Evolutionary conservation across 2,329 filamentous ascomycete species (phyloP), one percentile per base, ranked within the genome.

Genomic region (Drechslerella coelobrocha): DNA sequence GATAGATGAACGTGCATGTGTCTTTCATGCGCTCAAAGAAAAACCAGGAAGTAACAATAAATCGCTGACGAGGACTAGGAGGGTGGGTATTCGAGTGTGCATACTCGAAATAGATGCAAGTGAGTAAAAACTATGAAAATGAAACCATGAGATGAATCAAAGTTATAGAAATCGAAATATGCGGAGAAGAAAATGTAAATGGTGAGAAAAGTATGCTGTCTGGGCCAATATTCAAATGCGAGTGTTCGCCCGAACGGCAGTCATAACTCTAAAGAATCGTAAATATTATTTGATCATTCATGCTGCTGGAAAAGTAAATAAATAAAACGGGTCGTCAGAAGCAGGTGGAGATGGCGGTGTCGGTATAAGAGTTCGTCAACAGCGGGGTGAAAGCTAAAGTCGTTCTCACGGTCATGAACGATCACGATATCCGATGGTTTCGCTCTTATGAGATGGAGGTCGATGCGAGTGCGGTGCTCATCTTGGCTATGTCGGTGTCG

Each of bases 391-490:
- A 14, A 39, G 3, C 34, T 4, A 39, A 14, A n/a, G 34, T 39
- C 34, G 34, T 14, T 6, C 34, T 39, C 12, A n/a, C 2, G 17
- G 17, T 39, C 21, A 21, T 21, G n/a, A 24, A 26, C 17, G 6
- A 27, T 9, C 23, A 43, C 12, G 21, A n/a, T 34, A 6, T 43
- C 3, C 37, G 26, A 9, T 19, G n/a, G 26, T 24, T 34, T 14
- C 34, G 43, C n/a, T 41, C 7, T 56, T 24, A 69, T 34, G 65
- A 61, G n/a, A 69, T 69, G 8, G 27, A 53, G 17, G 65, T 26
- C n/a, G 65, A 51, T 24, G 65, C 65, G 34, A 69, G 65, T n/a
- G 65, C 65, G 21, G 27, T 69, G 45, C 47, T 62, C 41, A 62
- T 29, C 39, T 53, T 69, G 10, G 62, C 65, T 8, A 69, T 56